These are phyloP conservation scores for Phytopythium boreale DNA, from an alignment of 352 stramenopile species.

Conservation along the genomic window DNA sequence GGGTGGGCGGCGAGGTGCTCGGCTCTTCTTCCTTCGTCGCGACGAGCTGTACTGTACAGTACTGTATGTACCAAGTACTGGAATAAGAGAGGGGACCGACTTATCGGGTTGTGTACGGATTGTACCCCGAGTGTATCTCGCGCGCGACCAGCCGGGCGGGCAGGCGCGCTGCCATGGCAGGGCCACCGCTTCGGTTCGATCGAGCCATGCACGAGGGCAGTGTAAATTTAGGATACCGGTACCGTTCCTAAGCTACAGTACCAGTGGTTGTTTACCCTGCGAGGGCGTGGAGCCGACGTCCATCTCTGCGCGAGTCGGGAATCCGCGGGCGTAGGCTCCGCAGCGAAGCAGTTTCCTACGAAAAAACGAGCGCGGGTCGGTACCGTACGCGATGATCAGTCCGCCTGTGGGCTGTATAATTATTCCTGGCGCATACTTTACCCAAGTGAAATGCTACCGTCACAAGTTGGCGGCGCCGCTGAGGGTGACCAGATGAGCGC, in stretches of 20 bases:
- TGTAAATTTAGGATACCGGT: not conserved
- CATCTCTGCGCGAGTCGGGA: not conserved
- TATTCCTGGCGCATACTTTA: not conserved
- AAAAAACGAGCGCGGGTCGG: not conserved
- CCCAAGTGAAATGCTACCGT: not conserved
- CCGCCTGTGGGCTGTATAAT: not conserved
- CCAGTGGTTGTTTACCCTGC: too few species aligned
- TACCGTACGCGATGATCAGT: conserved; percentile 3
- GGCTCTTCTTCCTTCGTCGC: not conserved
- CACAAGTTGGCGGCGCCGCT: not conserved
- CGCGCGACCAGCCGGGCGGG: conserved; percentile 5
- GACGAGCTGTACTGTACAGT: too few species aligned
- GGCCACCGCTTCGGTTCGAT: not conserved
- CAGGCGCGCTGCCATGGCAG: conserved; percentile 2
- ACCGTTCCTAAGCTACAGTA: not conserved
- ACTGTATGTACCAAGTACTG: not conserved
- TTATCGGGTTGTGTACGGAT: not conserved
- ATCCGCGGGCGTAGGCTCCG: not conserved
- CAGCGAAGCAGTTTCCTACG: conserved; percentile 9
- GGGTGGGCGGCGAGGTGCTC: not conserved
- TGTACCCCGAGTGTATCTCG: conserved; percentile 8
- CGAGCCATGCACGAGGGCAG: too few species aligned
- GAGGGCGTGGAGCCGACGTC: not conserved
- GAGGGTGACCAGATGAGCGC: conserved; percentile 1
- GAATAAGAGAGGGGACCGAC: not conserved